These are phyloP conservation scores for Cordyceps militaris DNA, from an alignment of 2,329 filamentous ascomycete genomes.

Conservation along the genomic window DNA sequence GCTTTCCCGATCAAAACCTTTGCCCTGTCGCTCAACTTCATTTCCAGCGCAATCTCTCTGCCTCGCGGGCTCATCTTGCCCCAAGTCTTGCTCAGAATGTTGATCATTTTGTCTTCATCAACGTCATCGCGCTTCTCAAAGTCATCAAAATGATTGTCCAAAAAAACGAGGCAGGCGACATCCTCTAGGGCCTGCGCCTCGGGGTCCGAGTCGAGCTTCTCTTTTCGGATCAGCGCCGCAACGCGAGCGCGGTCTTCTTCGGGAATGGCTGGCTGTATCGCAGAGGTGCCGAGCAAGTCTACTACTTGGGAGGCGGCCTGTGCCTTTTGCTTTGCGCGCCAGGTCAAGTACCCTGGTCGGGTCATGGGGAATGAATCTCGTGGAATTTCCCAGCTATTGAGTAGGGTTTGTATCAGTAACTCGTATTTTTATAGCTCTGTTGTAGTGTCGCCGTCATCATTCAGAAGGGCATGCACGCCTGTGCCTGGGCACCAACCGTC, in stretches of 20 bases:
- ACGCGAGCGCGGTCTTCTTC: conserved; percentile 53
- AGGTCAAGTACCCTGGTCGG: conserved; percentile 69
- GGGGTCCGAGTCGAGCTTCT: conserved; percentile 51
- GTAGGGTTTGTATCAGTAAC: neutral
- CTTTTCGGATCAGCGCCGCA: conserved; percentile 69
- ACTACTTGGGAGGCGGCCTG: conserved; percentile 51
- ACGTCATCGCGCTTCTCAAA: conserved; percentile 61
- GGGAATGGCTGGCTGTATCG: conserved; percentile 31
- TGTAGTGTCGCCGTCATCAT: neutral
- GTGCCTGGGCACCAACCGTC: neutral
- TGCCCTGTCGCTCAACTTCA: conserved; percentile 57
- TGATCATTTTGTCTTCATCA: conserved; percentile 71
- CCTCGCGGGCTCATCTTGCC: conserved; percentile 63
- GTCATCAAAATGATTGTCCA: conserved; percentile 78
- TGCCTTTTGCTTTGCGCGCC: conserved; percentile 67
- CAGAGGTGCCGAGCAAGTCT: conserved; percentile 40
- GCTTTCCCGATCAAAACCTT: conserved; percentile 57
- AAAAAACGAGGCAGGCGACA: conserved; percentile 78
- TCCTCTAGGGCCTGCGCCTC: conserved; percentile 76
- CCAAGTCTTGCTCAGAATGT: conserved; percentile 68
- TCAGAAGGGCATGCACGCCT: no score
- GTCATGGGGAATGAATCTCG: conserved; percentile 67
- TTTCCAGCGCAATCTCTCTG: conserved; percentile 55
- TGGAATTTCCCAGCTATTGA: conserved; percentile 65
- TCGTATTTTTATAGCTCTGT: neutral